phyloP scores from a whole-genome alignment of 2,329 filamentous ascomycete genomes.

The Colletotrichum gloeosporioides region DNA sequence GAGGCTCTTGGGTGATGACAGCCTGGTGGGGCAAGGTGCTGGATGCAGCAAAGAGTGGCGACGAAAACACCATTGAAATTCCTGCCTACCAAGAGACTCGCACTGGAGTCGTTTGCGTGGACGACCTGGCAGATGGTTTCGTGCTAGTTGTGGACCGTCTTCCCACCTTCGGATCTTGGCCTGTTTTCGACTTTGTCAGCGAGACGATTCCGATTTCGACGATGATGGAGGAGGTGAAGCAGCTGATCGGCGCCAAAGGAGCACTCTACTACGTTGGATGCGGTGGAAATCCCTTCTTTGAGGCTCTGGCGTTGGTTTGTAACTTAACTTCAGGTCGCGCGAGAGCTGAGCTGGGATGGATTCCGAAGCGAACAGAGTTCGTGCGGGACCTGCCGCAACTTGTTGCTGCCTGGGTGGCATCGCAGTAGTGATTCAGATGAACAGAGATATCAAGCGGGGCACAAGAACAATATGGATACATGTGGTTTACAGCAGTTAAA shows the following conservation, averaged over 20 bases:
- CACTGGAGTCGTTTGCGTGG: neutral
- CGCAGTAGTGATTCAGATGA: neutral
- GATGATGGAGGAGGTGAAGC: neutral
- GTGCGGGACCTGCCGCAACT: neutral
- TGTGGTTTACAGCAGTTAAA: too few relatives aligned
- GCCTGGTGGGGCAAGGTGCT: neutral
- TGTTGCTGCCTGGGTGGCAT: neutral
- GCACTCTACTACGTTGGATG: neutral
- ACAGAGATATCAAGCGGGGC: neutral
- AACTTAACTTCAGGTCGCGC: neutral
- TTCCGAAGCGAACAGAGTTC: neutral
- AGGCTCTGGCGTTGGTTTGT: neutral
- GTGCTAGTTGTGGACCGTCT: neutral
- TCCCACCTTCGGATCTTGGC: neutral
- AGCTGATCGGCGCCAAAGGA: neutral
- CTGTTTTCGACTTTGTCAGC: neutral
- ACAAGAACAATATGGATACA: neutral
- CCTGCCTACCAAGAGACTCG: neutral
- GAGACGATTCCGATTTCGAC: neutral
- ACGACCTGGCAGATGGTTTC: neutral
- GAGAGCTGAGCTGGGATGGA: neutral
- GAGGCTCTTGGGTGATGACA: neutral
- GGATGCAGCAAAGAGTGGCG: neutral
- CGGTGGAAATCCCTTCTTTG: neutral
- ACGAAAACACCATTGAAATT: neutral